Conservation (phyloP, 2,329 filamentous ascomycete species). For the Aspergillus carbonarius region DNA sequence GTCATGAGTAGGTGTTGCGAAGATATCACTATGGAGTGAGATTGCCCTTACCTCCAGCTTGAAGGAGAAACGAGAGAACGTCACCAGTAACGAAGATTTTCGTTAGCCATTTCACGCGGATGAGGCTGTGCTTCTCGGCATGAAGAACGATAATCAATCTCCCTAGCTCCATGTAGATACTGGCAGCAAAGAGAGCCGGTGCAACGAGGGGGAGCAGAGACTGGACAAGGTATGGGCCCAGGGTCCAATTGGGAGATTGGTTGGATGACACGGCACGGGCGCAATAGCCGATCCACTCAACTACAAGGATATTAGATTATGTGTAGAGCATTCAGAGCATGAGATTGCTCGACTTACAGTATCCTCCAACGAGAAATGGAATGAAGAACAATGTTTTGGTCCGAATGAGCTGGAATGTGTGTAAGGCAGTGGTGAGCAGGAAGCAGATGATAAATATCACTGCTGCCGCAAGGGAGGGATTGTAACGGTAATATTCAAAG, state of each 20-base stretch:
- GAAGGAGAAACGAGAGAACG: constrained; percentile 25
- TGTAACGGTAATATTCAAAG: constrained; percentile 10
- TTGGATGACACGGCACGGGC: constrained; percentile 8
- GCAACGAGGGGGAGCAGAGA: constrained; percentile 22
- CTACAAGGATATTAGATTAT: not conserved
- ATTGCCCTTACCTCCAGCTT: constrained; percentile 20
- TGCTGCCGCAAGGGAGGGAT: constrained; percentile 16
- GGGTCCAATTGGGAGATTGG: constrained; percentile 21
- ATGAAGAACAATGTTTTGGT: constrained; percentile 19
- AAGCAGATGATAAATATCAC: constrained; percentile 18
- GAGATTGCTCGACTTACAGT: constrained; percentile 6
- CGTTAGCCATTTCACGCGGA: constrained; percentile 23
- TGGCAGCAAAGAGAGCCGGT: constrained; percentile 24
- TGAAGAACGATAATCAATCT: constrained; percentile 20
- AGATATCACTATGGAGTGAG: not conserved
- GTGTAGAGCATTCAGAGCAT: not conserved
- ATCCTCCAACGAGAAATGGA: constrained; percentile 14
- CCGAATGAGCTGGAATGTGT: constrained; percentile 15
- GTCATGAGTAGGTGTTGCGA: not conserved
- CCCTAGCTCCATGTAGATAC: constrained; percentile 26
- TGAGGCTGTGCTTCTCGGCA: constrained; percentile 16
- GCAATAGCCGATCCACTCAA: constrained; percentile 8
- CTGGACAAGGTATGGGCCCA: constrained; percentile 21
- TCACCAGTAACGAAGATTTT: constrained; percentile 29
- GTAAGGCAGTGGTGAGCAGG: constrained; percentile 6